Conservation (phyloP, 305 asterid species). For the Fraxinus baroniana region DNA sequence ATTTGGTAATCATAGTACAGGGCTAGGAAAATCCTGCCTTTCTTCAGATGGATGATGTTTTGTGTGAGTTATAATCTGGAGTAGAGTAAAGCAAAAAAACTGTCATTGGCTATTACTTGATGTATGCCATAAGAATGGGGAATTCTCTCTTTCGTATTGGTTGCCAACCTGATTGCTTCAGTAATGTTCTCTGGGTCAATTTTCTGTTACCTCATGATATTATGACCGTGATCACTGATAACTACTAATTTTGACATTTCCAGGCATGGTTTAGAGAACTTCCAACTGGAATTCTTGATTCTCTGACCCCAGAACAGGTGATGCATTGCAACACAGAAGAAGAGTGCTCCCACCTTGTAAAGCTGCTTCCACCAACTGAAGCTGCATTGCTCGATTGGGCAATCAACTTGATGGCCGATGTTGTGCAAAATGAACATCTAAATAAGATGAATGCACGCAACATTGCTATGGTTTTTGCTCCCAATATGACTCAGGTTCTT, state of each 20-base stretch:
- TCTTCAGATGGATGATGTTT: background rate
- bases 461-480: constrained; percentile 91
- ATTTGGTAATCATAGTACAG: background rate
- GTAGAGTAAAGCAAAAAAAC: background rate
- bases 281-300: constrained; percentile 74
- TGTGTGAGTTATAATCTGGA: background rate
- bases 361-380: constrained; percentile 63
- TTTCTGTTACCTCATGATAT: background rate
- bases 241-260: background rate
- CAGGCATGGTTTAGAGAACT: constrained; percentile 97
- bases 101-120: background rate
- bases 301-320: constrained; percentile 65
- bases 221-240: background rate
- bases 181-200: background rate
- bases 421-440: constrained; percentile 50
- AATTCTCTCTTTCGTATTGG: background rate
- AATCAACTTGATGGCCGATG: constrained; percentile 75
- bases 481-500: constrained; percentile 83
- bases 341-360: constrained; percentile 59
- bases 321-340: constrained; percentile 86
- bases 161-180: background rate
- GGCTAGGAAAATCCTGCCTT: background rate
- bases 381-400: constrained; percentile 79
- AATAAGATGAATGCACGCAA: constrained; percentile 87
- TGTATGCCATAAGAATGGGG: background rate